A percentile compares a stretch with the other conserved stretches of the same genome.
Evolutionary conservation across 257 asterid genomes (phyloP).

Genomic region (Ehretia macrophylla): DNA sequence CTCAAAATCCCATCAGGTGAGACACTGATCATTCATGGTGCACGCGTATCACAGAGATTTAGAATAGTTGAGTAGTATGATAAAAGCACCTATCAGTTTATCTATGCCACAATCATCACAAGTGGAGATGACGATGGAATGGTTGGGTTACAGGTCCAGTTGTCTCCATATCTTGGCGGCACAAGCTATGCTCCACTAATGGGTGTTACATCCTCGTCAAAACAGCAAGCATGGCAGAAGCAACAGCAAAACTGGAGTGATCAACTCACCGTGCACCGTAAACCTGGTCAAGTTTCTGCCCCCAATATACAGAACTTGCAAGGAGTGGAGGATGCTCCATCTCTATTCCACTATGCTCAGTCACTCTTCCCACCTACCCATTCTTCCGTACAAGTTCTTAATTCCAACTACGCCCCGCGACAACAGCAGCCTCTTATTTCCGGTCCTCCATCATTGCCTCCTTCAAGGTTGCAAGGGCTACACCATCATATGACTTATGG

Average conservation of each 20-base stretch:
- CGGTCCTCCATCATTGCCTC: slow-evolving; percentile 10
- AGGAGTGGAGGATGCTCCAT: slow-evolving; percentile 29
- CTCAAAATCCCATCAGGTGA: background rate
- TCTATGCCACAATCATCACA: background rate
- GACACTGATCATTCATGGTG: background rate
- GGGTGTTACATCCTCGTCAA: slow-evolving; percentile 19
- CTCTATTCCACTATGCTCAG: slow-evolving; percentile 35
- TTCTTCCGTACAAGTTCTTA: slow-evolving; percentile 27
- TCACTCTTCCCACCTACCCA: slow-evolving; percentile 39
- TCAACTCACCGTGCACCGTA: slow-evolving; percentile 27
- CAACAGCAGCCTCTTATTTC: slow-evolving; percentile 40
- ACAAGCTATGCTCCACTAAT: slow-evolving; percentile 10
- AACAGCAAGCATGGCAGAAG: slow-evolving; percentile 24
- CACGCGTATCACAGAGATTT: background rate
- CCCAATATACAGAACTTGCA: slow-evolving; percentile 33
- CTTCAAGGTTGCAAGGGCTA: slow-evolving; percentile 25
- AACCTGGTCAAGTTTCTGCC: slow-evolving; percentile 20
- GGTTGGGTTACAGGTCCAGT: slow-evolving; percentile 35
- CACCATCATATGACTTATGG: slow-evolving; percentile 36
- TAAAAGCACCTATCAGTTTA: background rate
- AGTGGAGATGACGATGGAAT: background rate
- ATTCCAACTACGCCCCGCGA: slow-evolving; percentile 38
- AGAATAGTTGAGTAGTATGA: too few species aligned
- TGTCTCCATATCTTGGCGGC: slow-evolving; percentile 38
- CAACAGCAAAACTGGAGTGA: slow-evolving; percentile 30